phyloP scores from a whole-genome alignment of 345 rosid species.

The Sisymbrium irio region DNA sequence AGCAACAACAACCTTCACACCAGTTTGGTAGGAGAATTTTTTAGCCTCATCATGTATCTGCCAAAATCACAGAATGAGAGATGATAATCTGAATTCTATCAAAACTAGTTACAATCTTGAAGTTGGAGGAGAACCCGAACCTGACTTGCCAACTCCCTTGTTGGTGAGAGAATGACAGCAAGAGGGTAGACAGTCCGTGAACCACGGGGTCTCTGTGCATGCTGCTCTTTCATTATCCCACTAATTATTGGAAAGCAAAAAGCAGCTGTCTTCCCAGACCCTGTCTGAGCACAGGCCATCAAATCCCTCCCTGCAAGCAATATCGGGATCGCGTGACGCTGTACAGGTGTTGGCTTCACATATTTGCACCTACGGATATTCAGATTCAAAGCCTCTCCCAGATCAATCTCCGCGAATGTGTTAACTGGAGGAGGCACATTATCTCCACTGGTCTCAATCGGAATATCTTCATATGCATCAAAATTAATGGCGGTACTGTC shows the following conservation, averaged over 20 bases:
- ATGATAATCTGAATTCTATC: conserved; percentile 13
- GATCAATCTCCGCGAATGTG: conserved; percentile 89
- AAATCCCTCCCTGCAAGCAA: conserved; percentile 78
- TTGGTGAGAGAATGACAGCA: conserved; percentile 96
- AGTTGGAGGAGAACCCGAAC: conserved; percentile 44
- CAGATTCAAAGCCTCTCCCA: conserved; percentile 80
- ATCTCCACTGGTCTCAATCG: conserved; percentile 94
- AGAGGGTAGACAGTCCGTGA: conserved; percentile 82
- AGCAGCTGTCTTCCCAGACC: conserved; percentile 99
- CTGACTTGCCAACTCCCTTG: conserved; percentile 94
- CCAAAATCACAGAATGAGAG: conserved; percentile 20
- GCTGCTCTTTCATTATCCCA: conserved; percentile 78
- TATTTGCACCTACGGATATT: conserved; percentile 92
- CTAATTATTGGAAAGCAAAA: conserved; percentile 94
- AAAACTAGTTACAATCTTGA: not conserved
- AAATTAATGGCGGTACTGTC: conserved; percentile 81
- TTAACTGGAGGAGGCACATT: conserved; percentile 88
- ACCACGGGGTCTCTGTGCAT: conserved; percentile 76
- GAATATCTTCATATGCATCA: conserved; percentile 97
- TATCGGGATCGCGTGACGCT: conserved; percentile 90
- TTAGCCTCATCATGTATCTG: conserved; percentile 98
- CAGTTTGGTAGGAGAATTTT: conserved; percentile 95
- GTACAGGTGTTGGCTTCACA: conserved; percentile 96
- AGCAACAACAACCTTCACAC: conserved; percentile 95
- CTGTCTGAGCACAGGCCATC: conserved; percentile 99